These are phyloP conservation scores for Eucalyptus sp. DNA, from an alignment of 345 rosid genomes.

Conservation along the genomic window DNA sequence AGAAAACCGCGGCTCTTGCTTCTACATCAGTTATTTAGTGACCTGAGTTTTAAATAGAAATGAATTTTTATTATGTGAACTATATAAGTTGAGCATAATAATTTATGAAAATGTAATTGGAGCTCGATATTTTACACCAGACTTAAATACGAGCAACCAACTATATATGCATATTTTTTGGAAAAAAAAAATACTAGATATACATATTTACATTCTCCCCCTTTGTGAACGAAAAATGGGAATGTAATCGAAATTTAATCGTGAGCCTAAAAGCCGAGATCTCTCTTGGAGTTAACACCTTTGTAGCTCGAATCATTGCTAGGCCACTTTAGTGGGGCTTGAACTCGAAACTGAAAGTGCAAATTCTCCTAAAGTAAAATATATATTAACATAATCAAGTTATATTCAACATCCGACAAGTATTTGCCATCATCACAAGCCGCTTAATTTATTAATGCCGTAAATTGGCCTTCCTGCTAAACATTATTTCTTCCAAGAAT, in stretches of 20 bases:
- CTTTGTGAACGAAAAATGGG: neutral
- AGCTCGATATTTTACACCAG: neutral
- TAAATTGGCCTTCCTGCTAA: neutral
- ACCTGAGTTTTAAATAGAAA: neutral
- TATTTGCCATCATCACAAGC: neutral
- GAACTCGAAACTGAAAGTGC: neutral
- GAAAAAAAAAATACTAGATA: neutral
- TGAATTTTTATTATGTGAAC: neutral
- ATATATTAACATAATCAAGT: neutral
- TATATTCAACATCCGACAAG: neutral
- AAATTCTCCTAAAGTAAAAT: neutral
- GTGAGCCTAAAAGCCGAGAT: neutral
- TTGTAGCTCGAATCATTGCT: neutral
- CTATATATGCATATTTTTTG: neutral
- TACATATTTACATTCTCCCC: neutral
- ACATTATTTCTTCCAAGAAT: neutral
- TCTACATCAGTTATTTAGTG: neutral
- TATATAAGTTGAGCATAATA: neutral
- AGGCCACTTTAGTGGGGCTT: neutral
- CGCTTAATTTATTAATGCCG: too few relatives aligned
- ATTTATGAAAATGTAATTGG: neutral
- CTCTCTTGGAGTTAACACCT: neutral
- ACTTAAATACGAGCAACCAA: neutral
- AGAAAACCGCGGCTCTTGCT: neutral
- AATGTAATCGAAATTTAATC: too few relatives aligned